Evolutionary conservation across 108 stramenopile species (phyloP).

Genomic region (Stephanodiscus triporus): DNA sequence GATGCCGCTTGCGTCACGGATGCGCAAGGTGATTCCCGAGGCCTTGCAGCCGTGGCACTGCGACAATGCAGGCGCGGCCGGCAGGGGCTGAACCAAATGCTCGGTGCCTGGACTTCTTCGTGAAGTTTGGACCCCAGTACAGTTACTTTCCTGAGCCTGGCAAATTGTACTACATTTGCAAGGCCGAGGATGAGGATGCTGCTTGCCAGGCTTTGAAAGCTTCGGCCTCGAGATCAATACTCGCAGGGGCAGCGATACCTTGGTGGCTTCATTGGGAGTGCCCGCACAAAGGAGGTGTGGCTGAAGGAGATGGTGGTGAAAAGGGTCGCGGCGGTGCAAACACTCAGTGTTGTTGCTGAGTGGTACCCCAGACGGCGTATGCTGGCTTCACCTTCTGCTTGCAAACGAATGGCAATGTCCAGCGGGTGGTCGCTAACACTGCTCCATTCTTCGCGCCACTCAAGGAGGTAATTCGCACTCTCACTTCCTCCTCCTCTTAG

Average conservation of each 20-base stretch:
- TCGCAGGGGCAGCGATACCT: conserved; percentile 20
- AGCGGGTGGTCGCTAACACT: conserved; percentile 17
- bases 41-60: conserved; percentile 19
- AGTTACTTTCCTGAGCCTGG: neutral
- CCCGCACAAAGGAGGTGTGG: conserved; percentile 20
- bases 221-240: conserved; percentile 1
- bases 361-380: conserved; percentile 35
- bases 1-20: conserved; percentile 13
- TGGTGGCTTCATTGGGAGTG: conserved; percentile 31
- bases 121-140: neutral
- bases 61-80: conserved; percentile 33
- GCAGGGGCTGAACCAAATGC: neutral
- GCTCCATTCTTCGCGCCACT: conserved; percentile 7
- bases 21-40: conserved; percentile 5
- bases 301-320: conserved; percentile 3
- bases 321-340: conserved; percentile 12
- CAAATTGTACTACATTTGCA: neutral
- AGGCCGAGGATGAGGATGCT: neutral
- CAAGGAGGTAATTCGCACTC: conserved; percentile 9
- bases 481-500: conserved; percentile 30
- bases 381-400: conserved; percentile 17
- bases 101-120: neutral
- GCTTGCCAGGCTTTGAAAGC: neutral
- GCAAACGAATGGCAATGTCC: conserved; percentile 37
- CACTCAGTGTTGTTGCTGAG: conserved; percentile 14